A percentile compares a stretch with the other conserved stretches of the same genome.
Conservation (phyloP, 768 basidiomycete genomes). For the Termitomyces sp. region DNA sequence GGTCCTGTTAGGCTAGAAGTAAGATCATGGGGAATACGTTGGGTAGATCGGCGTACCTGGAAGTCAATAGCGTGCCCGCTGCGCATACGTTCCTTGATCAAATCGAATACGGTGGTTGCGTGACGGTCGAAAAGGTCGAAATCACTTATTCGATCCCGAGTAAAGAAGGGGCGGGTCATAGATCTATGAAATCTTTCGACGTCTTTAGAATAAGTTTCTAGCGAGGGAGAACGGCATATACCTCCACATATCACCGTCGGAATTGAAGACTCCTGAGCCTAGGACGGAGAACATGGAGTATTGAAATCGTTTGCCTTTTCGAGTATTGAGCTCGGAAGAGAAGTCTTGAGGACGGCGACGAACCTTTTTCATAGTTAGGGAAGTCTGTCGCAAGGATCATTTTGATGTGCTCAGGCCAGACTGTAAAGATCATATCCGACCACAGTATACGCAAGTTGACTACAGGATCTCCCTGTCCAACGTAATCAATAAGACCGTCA, state of each 20-base stretch:
- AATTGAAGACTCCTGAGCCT: conserved; percentile 65
- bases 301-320: conserved; percentile 36
- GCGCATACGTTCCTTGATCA: conserved; percentile 41
- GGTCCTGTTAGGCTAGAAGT: conserved; percentile 29
- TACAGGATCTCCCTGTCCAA: conserved; percentile 34
- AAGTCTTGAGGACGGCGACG: not conserved
- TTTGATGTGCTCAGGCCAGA: conserved; percentile 51
- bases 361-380: conserved; percentile 54
- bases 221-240: conserved; percentile 8
- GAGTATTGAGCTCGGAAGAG: not conserved
- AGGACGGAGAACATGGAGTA: conserved; percentile 40
- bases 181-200: conserved; percentile 48
- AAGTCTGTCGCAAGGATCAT: conserved; percentile 53
- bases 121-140: conserved; percentile 58
- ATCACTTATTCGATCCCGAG: conserved; percentile 50
- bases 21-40: not conserved
- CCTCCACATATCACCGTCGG: conserved; percentile 51
- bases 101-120: conserved; percentile 34
- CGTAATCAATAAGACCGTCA: conserved; percentile 32
- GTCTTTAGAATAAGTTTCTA: not conserved
- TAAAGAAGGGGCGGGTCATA: conserved; percentile 61
- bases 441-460: conserved; percentile 40
- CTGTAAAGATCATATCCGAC: conserved; percentile 40
- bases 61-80: conserved; percentile 53
- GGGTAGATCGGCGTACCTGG: conserved; percentile 29